Conservation (phyloP, 768 basidiomycete genomes). For the Lactarius quietus region DNA sequence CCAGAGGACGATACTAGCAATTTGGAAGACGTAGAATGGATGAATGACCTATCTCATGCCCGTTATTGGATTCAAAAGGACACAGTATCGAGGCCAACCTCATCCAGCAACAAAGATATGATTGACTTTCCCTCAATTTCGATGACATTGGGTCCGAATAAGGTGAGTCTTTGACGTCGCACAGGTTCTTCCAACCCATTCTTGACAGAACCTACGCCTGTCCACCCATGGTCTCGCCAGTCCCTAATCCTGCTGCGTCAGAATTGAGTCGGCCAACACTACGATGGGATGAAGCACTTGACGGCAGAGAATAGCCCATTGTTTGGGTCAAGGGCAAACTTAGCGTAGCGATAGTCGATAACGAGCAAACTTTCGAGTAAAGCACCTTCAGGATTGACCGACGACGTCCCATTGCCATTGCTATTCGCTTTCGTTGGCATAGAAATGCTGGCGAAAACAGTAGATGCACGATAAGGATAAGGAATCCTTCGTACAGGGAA, state of each 20-base stretch:
- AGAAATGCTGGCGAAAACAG: constrained; percentile 58
- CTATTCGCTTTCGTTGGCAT: constrained; percentile 21
- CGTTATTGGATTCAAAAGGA: background rate
- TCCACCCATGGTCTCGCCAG: constrained; percentile 85
- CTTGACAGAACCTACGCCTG: constrained; percentile 55
- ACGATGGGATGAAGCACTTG: constrained; percentile 46
- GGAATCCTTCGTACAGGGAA: constrained; percentile 63
- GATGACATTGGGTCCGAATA: constrained; percentile 86
- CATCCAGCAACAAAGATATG: constrained; percentile 75
- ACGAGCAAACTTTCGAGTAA: constrained; percentile 54
- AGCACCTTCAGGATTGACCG: constrained; percentile 33
- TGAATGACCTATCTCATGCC: constrained; percentile 70
- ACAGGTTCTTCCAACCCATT: constrained; percentile 54
- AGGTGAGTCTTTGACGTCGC: constrained; percentile 58
- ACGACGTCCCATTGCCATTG: constrained; percentile 30
- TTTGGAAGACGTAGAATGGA: constrained; percentile 98
- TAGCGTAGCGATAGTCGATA: constrained; percentile 90
- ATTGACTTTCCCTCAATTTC: constrained; percentile 88
- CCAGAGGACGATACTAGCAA: constrained; percentile 93
- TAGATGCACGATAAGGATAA: constrained; percentile 77
- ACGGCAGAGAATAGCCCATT: constrained; percentile 80
- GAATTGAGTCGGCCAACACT: background rate
- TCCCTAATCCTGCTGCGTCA: constrained; percentile 48
- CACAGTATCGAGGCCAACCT: constrained; percentile 48
- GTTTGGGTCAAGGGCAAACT: constrained; percentile 82